A percentile compares a stretch with the other conserved stretches of the same genome.
phyloP scores from a whole-genome alignment of 2,329 filamentous ascomycete genomes.

The Periconia sp. region DNA sequence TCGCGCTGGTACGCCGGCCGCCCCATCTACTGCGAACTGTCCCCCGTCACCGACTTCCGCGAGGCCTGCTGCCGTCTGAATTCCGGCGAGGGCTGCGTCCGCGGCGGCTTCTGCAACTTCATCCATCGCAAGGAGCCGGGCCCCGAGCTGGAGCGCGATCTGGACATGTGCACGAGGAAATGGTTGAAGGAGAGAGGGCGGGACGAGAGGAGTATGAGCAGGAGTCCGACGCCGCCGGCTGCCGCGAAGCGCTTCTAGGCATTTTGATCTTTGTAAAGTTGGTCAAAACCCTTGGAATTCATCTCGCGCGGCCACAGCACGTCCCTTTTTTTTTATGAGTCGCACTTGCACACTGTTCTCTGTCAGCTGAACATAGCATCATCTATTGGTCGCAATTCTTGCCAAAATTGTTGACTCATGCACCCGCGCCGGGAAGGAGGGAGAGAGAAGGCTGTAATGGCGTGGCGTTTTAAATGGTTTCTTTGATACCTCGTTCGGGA shows the following conservation, averaged over 20 bases:
- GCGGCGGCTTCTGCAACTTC: slow-evolving; percentile 98
- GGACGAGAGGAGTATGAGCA: slow-evolving; percentile 80
- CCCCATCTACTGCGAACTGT: slow-evolving; percentile 97
- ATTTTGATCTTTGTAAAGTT: too few species aligned
- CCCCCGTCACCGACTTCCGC: slow-evolving; percentile 95
- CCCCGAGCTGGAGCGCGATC: slow-evolving; percentile 84
- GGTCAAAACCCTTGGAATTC: too few species aligned
- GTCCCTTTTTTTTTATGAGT: too few species aligned
- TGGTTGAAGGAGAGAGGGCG: slow-evolving; percentile 86
- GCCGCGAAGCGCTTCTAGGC: slow-evolving; percentile 69
- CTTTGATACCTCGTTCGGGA: too few species aligned
- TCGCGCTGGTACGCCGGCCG: slow-evolving; percentile 95
- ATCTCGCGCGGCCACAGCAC: too few species aligned
- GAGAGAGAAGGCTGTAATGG: too few species aligned
- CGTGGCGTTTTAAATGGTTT: too few species aligned
- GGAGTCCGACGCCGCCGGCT: slow-evolving; percentile 87
- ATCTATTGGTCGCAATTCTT: too few species aligned
- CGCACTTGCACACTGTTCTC: too few species aligned
- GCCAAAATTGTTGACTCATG: too few species aligned
- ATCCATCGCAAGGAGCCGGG: slow-evolving; percentile 97
- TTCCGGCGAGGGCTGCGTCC: slow-evolving; percentile 90
- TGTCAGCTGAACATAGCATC: too few species aligned
- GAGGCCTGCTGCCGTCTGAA: slow-evolving; percentile 97
- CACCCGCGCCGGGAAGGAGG: too few species aligned
- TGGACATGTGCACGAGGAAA: slow-evolving; percentile 91